phyloP scores from a whole-genome alignment of 2,329 filamentous ascomycete genomes.

The Pseudogymnoascus sp. region DNA sequence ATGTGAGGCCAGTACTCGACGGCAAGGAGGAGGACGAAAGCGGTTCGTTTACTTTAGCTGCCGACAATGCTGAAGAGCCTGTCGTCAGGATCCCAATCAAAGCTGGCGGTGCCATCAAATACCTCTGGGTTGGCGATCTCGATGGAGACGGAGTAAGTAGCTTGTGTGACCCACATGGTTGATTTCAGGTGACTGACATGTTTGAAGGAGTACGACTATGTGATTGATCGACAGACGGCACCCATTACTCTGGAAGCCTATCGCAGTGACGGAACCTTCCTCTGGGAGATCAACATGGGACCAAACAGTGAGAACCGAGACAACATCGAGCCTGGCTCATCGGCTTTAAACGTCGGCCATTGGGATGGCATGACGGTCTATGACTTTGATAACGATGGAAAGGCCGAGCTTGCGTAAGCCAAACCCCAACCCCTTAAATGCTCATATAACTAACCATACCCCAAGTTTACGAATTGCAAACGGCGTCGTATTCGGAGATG shows the following conservation, averaged over 20 bases:
- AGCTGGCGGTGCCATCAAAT: neutral
- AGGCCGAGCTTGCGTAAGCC: neutral
- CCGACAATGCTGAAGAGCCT: neutral
- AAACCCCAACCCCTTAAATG: neutral
- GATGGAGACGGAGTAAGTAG: neutral
- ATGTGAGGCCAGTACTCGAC: neutral
- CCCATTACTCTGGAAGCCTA: neutral
- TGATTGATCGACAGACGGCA: neutral
- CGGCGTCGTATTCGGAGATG: neutral
- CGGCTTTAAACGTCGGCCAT: neutral
- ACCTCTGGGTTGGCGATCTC: neutral
- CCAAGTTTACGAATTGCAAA: neutral
- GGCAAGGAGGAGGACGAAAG: neutral
- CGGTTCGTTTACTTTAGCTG: neutral
- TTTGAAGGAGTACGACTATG: neutral
- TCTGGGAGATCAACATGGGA: neutral
- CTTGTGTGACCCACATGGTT: neutral
- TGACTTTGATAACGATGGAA: neutral
- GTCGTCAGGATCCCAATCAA: neutral
- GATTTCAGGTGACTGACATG: neutral
- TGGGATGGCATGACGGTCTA: neutral
- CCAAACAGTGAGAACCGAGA: neutral
- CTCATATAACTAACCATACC: neutral
- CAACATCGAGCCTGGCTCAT: constrained; percentile 1
- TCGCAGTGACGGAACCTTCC: neutral